These are phyloP conservation scores for Antitrichia curtipendula DNA, from an alignment of 225 moss, liverwort and hornwort genomes.

Conservation along the genomic window DNA sequence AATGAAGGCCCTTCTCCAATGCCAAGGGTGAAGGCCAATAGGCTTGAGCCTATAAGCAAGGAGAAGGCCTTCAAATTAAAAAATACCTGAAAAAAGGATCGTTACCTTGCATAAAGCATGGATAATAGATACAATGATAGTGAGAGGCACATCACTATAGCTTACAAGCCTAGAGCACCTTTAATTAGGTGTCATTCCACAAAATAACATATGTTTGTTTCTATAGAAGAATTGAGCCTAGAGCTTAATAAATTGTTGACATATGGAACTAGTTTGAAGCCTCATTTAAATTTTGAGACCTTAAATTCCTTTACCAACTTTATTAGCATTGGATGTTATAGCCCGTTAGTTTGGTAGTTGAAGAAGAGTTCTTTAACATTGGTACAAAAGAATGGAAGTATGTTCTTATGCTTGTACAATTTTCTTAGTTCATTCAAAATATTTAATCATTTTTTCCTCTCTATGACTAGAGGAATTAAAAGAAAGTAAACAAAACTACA, in stretches of 20 bases:
- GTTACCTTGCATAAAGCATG: fast-evolving
- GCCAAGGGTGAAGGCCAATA: fast-evolving
- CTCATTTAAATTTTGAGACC: background rate
- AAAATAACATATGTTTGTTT: background rate
- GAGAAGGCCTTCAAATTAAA: fast-evolving
- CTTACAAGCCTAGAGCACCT: fast-evolving
- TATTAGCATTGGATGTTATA: background rate
- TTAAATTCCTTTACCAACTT: background rate
- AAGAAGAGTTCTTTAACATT: background rate
- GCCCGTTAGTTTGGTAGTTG: background rate
- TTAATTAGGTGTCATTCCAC: fast-evolving
- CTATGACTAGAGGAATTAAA: background rate
- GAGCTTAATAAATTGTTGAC: background rate
- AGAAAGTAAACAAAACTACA: background rate
- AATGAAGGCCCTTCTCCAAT: fast-evolving
- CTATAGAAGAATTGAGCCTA: background rate
- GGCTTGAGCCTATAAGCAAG: fast-evolving
- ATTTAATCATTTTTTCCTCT: background rate
- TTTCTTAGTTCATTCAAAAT: background rate
- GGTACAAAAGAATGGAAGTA: background rate
- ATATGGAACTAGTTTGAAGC: background rate
- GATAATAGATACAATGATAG: fast-evolving
- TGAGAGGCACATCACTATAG: fast-evolving
- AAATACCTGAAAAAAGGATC: fast-evolving
- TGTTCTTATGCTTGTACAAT: background rate